These are phyloP conservation scores for Malus hybrid DNA, from an alignment of 331 rosid species.

Conservation along the genomic window DNA sequence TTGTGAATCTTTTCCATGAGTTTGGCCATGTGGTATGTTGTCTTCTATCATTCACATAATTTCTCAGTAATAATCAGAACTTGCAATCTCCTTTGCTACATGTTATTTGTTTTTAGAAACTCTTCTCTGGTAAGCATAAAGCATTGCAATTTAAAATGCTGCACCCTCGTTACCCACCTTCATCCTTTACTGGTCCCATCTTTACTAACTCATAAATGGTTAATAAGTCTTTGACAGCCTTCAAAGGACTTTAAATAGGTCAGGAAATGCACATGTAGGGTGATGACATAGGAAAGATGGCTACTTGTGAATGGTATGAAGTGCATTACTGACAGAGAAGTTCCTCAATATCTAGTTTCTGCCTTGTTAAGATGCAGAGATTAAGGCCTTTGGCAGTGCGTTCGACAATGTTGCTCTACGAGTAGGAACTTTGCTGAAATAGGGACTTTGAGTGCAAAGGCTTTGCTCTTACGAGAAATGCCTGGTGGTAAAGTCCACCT, in stretches of 20 bases:
- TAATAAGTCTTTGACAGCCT: not conserved
- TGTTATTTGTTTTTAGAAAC: not conserved
- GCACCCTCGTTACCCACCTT: not conserved
- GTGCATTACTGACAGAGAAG: not conserved
- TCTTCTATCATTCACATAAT: conserved; percentile 14
- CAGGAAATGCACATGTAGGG: not conserved
- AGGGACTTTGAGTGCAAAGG: not conserved
- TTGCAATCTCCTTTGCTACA: not conserved
- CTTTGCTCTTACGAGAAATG: not conserved
- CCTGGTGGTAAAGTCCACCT: not conserved
- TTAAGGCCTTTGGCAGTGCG: not conserved
- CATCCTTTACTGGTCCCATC: not conserved
- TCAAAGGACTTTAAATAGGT: not conserved
- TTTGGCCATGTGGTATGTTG: conserved; percentile 93
- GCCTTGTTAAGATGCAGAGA: not conserved
- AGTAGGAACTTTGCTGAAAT: not conserved
- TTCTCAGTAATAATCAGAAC: not conserved
- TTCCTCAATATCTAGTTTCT: not conserved
- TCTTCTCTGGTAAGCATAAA: not conserved
- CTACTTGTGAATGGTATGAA: not conserved
- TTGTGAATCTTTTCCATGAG: conserved; percentile 88
- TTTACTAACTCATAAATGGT: not conserved
- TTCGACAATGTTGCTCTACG: too few species aligned
- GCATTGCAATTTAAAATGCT: not conserved
- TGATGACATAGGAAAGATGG: not conserved